Conservation (phyloP, 306 rosid genomes). For the Cicer judaicum region DNA sequence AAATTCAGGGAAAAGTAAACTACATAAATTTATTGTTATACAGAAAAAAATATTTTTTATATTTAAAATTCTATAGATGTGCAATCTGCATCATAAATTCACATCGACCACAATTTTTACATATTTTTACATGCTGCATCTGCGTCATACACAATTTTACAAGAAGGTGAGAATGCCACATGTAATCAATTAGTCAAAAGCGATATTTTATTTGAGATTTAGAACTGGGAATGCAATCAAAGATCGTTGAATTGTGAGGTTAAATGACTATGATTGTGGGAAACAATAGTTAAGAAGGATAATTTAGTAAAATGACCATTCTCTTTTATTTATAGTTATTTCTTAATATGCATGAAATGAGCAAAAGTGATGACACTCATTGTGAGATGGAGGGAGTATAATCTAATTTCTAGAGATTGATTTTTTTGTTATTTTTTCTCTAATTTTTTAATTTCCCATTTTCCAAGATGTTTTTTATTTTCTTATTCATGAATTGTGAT, state of each 20-base stretch:
- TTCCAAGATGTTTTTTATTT: not conserved
- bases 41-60: not conserved
- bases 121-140: too few relatives aligned
- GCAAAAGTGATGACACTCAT: too few relatives aligned
- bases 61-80: not conserved
- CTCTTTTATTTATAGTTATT: too few relatives aligned
- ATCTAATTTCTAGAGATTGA: not conserved
- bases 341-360: too few relatives aligned
- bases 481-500: conserved; percentile 5
- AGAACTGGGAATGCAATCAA: not conserved
- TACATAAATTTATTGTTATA: not conserved
- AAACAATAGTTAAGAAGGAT: too few relatives aligned
- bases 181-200: not conserved
- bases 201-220: not conserved
- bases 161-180: not conserved
- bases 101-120: too few relatives aligned
- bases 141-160: not conserved
- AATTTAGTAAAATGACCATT: too few relatives aligned
- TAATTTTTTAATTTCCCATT: not conserved
- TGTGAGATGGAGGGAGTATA: not conserved
- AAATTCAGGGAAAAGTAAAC: not conserved
- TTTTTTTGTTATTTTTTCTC: not conserved
- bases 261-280: too few relatives aligned
- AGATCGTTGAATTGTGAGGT: not conserved
- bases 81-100: not conserved